Evolutionary conservation across 2,329 filamentous ascomycete species (phyloP), one percentile per base, ranked within the genome.

Genomic region (Aspergillus fijiensis): DNA sequence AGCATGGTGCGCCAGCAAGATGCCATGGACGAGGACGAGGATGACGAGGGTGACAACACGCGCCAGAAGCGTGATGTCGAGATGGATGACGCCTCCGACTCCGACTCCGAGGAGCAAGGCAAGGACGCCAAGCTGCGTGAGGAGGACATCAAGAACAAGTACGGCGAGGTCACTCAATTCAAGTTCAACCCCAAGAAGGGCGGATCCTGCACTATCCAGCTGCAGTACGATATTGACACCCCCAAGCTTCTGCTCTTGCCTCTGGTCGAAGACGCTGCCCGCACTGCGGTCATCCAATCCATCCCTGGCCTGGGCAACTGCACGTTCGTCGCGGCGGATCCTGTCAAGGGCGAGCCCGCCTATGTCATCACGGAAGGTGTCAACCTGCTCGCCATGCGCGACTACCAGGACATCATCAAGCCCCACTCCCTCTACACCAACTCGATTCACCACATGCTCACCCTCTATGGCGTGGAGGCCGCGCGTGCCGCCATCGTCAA

Each of bases 231-330:
- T 64, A 85, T 89, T 48, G 81, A 85, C 49, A 89, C 89, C 14
- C 90, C 94, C 65, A 99, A 99, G 80, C 84, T 99, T 51, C 85
- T 99, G 61, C 95, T 99, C 85, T 87, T 98, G 60, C 91, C 90
- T 69, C 83, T 98, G 60, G 90, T 98, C 57, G 92, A 98, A 76
- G 84, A 87, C 16, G 91, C 91, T 12, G 87, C 91, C 57, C 86
- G 86, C 64, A 87, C 87, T 70, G 88, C 93, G 0, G 87, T 96
- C 57, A 89, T 99, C 64, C 94, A 96, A 74, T 89, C 93, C 70
- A 92, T 98, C 61, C 82, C 86, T 0, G 89, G 89, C 31, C 86
- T 99, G 51, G 86, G 86, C 16, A 81, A 84, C 54, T 96, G 92
- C 74, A 87, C 87, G 14, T 88, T 88, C 50, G 79, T 85, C 48